A percentile compares a stretch with the other conserved stretches of the same genome.
Conservation (phyloP, 306 rosid species). For the Ceratonia siliqua region DNA sequence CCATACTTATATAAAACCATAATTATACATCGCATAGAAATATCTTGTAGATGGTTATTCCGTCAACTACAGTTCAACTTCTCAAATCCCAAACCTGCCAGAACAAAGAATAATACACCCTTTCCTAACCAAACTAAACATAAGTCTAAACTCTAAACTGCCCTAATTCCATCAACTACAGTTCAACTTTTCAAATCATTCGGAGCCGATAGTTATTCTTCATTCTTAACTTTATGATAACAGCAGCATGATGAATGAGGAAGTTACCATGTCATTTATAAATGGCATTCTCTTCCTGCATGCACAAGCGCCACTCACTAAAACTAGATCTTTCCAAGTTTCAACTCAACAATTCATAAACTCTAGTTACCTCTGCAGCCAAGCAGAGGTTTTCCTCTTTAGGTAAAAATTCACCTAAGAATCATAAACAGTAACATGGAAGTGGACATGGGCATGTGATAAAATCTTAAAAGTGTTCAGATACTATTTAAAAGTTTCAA, state of each 20-base stretch:
- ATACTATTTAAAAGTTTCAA: no score
- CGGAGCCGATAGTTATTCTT: conserved; percentile 18
- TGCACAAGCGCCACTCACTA: no score
- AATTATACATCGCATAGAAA: not conserved
- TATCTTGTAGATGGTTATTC: no score
- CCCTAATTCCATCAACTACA: conserved; percentile 22
- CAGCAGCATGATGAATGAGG: conserved; percentile 14
- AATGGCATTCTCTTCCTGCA: conserved; percentile 86
- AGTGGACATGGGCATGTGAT: no score
- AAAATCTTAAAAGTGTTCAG: no score
- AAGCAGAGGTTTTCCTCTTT: conserved; percentile 69
- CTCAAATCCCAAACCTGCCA: conserved; percentile 84
- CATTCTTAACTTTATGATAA: conserved; percentile 21
- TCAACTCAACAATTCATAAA: no score
- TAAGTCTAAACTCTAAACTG: not conserved
- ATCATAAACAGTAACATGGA: no score
- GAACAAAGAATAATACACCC: conserved; percentile 1
- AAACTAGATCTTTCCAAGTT: not conserved
- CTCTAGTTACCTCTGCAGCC: conserved; percentile 65
- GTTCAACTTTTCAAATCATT: conserved; percentile 16
- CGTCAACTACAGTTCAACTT: no score
- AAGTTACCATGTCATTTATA: conserved; percentile 80
- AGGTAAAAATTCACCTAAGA: no score
- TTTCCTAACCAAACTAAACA: conserved; percentile 19
- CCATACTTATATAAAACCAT: not conserved